Evolutionary conservation across 2,329 filamentous ascomycete species (phyloP).

Genomic region (Sporothrix pallida): DNA sequence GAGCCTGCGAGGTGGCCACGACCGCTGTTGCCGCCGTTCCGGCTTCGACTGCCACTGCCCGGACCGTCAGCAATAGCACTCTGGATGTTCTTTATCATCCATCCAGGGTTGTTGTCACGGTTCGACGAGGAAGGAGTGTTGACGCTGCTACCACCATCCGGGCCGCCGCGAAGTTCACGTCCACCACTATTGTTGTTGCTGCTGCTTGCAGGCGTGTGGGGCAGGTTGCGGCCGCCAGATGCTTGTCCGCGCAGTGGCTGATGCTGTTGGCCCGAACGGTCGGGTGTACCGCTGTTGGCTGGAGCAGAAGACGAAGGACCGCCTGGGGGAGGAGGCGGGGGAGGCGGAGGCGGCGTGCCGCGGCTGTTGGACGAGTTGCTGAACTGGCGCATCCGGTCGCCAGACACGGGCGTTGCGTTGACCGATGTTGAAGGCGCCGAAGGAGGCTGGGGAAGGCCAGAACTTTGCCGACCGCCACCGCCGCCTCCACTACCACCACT

Average conservation of each 20-base stretch:
- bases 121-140: slow-evolving; percentile 16
- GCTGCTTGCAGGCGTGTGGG: slow-evolving; percentile 30
- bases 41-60: slow-evolving; percentile 43
- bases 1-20: slow-evolving; percentile 57
- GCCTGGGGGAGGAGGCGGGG: slow-evolving; percentile 22
- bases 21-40: slow-evolving; percentile 45
- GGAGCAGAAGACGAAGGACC: not conserved
- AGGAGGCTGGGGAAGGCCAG: not conserved
- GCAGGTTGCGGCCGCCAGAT: not conserved
- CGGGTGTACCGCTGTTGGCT: not conserved
- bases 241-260: slow-evolving; percentile 21
- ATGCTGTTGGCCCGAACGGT: slow-evolving; percentile 17
- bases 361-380: not conserved
- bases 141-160: not conserved
- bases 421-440: slow-evolving; percentile 34
- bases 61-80: slow-evolving; percentile 49
- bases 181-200: slow-evolving; percentile 8
- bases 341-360: slow-evolving; percentile 6
- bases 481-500: not conserved
- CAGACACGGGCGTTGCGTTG: slow-evolving; percentile 35
- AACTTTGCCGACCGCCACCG: not conserved
- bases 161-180: slow-evolving; percentile 39
- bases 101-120: slow-evolving; percentile 41
- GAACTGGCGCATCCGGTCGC: slow-evolving; percentile 35
- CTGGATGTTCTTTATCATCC: slow-evolving; percentile 64